These are phyloP conservation scores for Liriodendron chinense DNA, from an alignment of 164 flowering plant genomes.

Conservation along the genomic window DNA sequence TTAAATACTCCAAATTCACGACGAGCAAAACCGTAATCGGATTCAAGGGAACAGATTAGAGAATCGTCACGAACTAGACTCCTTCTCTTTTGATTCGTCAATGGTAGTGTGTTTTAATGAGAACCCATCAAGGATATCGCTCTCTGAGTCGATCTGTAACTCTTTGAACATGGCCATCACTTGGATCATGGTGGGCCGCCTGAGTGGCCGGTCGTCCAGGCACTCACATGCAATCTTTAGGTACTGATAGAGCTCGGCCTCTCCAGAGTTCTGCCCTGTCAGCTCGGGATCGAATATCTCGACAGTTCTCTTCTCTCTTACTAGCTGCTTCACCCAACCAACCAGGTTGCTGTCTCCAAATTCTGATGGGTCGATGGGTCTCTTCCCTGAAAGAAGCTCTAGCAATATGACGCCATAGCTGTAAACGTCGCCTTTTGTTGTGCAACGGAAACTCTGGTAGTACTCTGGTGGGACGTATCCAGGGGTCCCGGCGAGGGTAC, in stretches of 20 bases:
- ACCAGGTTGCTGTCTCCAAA: slow-evolving; percentile 92
- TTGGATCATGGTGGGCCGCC: slow-evolving; percentile 93
- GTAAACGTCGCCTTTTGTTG: slow-evolving; percentile 82
- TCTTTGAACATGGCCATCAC: slow-evolving; percentile 94
- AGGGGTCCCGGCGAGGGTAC: slow-evolving; percentile 89
- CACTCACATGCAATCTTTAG: slow-evolving; percentile 73
- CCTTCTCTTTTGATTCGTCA: slow-evolving; percentile 52
- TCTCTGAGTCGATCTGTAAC: slow-evolving; percentile 65
- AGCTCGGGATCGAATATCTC: slow-evolving; percentile 71
- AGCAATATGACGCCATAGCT: slow-evolving; percentile 74
- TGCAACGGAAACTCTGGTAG: slow-evolving; percentile 82
- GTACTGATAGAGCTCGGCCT: slow-evolving; percentile 62
- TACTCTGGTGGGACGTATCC: slow-evolving; percentile 90
- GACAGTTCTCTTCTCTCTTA: slow-evolving; percentile 44
- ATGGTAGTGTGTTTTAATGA: slow-evolving; percentile 50
- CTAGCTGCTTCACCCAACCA: slow-evolving; percentile 86
- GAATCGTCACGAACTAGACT: slow-evolving; percentile 2
- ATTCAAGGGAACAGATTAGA: background rate
- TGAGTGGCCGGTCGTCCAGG: slow-evolving; percentile 72
- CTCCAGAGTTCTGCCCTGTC: slow-evolving; percentile 32
- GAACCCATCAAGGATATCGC: slow-evolving; percentile 61
- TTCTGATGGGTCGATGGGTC: slow-evolving; percentile 63
- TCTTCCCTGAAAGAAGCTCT: slow-evolving; percentile 82
- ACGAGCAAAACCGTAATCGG: background rate
- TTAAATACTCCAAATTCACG: background rate